phyloP scores from a whole-genome alignment of 2,329 filamentous ascomycete species.

The Coniochaeta hoffmannii region DNA sequence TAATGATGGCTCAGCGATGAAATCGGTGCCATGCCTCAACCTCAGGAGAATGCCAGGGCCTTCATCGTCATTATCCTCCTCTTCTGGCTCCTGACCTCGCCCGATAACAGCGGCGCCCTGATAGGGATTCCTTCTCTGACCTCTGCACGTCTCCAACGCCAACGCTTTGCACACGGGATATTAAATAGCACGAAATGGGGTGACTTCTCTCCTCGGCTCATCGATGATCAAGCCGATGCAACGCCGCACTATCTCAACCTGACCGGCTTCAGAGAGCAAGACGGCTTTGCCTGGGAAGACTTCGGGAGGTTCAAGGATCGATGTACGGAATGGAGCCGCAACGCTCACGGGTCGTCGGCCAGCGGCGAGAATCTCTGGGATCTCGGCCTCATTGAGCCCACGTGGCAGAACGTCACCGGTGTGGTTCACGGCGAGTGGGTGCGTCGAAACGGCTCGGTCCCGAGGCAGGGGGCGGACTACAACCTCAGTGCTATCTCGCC shows the following conservation, averaged over 20 bases:
- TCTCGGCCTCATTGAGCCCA: conserved; percentile 25
- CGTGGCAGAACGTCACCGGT: conserved; percentile 77
- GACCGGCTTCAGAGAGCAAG: conserved; percentile 66
- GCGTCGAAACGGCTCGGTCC: conserved; percentile 42
- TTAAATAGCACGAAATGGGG: conserved; percentile 52
- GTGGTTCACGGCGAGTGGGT: conserved; percentile 72
- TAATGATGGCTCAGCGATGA: neutral
- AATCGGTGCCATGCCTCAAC: conserved; percentile 30
- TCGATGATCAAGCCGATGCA: conserved; percentile 19
- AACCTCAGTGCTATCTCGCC: conserved; percentile 62
- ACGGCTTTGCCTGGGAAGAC: conserved; percentile 73
- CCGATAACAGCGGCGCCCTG: conserved; percentile 32
- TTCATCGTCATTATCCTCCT: conserved; percentile 35
- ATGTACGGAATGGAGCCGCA: conserved; percentile 53
- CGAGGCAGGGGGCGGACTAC: conserved; percentile 38
- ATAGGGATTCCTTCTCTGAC: conserved; percentile 33
- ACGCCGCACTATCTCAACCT: conserved; percentile 54
- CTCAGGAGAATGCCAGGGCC: conserved; percentile 36
- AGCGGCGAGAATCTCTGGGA: conserved; percentile 20
- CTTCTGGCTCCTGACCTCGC: conserved; percentile 36
- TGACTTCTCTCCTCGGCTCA: conserved; percentile 44
- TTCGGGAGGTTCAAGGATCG: conserved; percentile 58
- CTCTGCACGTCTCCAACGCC: conserved; percentile 40
- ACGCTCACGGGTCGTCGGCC: conserved; percentile 30
- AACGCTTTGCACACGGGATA: conserved; percentile 42